Evolutionary conservation across 2,329 filamentous ascomycete genomes (phyloP).

Genomic region (Penicillium verrucosum): DNA sequence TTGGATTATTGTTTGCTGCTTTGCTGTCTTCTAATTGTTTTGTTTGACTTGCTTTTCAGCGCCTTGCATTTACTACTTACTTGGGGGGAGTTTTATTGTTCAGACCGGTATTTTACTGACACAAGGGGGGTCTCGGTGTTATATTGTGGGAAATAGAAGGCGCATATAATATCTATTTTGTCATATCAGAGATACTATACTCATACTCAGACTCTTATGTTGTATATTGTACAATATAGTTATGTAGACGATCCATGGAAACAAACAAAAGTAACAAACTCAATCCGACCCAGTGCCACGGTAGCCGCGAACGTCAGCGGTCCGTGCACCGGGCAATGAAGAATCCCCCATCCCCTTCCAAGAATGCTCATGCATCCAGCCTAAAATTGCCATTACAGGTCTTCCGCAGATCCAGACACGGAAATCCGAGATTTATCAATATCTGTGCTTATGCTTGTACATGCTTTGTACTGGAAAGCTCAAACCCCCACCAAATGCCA

Average conservation of each 20-base stretch:
- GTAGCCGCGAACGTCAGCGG: not conserved
- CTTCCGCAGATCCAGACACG: not conserved
- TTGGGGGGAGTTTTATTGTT: not conserved
- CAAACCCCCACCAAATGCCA: not conserved
- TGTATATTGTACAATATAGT: too few species aligned
- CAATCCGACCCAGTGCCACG: not conserved
- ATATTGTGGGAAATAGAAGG: slow-evolving; percentile 7
- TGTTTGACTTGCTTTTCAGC: slow-evolving; percentile 19
- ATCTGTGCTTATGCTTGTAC: not conserved
- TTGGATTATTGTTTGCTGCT: not conserved
- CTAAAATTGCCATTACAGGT: not conserved
- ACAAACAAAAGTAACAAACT: not conserved
- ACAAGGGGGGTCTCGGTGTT: slow-evolving; percentile 3
- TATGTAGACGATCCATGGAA: too few species aligned
- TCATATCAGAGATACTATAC: too few species aligned
- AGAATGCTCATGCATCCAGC: not conserved
- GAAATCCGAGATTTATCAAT: not conserved
- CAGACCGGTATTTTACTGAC: not conserved
- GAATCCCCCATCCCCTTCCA: not conserved
- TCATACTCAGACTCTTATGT: too few species aligned
- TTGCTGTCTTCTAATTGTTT: not conserved
- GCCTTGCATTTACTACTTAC: slow-evolving; percentile 10
- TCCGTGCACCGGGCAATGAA: slow-evolving; percentile 12
- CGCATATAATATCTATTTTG: not conserved
- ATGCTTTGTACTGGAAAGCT: not conserved